Percentiles rank a stretch among this genome's conserved stretches.
Conservation (phyloP, 2,329 filamentous ascomycete genomes). For the Juglanconis juglandina region DNA sequence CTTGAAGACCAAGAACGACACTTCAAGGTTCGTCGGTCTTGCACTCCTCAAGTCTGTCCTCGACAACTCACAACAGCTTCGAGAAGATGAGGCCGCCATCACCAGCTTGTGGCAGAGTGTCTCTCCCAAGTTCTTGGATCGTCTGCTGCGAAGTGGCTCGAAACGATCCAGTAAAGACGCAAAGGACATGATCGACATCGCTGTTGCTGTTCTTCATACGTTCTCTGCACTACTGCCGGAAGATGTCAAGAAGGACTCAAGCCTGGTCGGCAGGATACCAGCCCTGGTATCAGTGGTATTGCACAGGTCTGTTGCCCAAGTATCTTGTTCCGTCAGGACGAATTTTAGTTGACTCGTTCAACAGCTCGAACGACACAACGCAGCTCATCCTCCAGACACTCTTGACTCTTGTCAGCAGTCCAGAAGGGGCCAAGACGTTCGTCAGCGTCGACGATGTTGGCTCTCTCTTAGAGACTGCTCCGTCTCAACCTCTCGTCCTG, state of each 20-base stretch:
- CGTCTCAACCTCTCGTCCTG: slow-evolving; percentile 50
- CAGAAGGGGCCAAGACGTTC: slow-evolving; percentile 48
- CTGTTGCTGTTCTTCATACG: slow-evolving; percentile 59
- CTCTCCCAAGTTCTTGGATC: slow-evolving; percentile 61
- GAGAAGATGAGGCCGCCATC: slow-evolving; percentile 43
- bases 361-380: slow-evolving; percentile 51
- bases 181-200: slow-evolving; percentile 60
- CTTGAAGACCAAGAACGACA: slow-evolving; percentile 60
- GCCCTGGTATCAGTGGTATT: slow-evolving; percentile 51
- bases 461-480: slow-evolving; percentile 55
- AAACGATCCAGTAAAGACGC: slow-evolving; percentile 38
- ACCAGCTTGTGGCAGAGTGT: slow-evolving; percentile 57
- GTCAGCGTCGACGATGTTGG: slow-evolving; percentile 48
- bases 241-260: slow-evolving; percentile 38
- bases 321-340: not conserved
- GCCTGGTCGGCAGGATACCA: slow-evolving; percentile 51
- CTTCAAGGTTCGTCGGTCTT: slow-evolving; percentile 64
- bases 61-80: slow-evolving; percentile 55
- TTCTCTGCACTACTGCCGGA: slow-evolving; percentile 57
- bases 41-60: slow-evolving; percentile 64
- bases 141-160: slow-evolving; percentile 55
- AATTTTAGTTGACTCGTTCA: slow-evolving; percentile 11
- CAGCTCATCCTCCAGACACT: slow-evolving; percentile 55
- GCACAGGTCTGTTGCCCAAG: slow-evolving; percentile 43
- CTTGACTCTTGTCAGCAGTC: slow-evolving; percentile 50